Evolutionary conservation across 768 basidiomycete genomes (phyloP).

Genomic region (Tubosaeta brunneosetosa): DNA sequence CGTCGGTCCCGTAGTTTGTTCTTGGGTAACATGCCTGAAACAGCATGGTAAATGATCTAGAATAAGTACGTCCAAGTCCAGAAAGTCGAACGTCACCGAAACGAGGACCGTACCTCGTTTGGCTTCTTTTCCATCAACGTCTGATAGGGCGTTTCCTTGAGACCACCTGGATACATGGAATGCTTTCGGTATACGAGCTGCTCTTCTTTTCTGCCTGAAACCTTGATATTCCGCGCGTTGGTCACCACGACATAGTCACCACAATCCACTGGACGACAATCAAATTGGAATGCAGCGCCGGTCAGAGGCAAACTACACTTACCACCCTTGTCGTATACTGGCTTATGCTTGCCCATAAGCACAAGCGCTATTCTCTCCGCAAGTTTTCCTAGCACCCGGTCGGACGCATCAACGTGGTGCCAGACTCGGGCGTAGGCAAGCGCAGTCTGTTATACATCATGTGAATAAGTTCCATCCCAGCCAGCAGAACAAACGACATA

Average conservation of each 20-base stretch:
- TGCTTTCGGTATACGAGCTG: slow-evolving; percentile 88
- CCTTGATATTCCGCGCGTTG: slow-evolving; percentile 75
- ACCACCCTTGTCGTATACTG: slow-evolving; percentile 92
- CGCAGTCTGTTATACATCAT: slow-evolving; percentile 60
- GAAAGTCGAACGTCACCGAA: background rate
- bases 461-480: background rate
- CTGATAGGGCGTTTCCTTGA: slow-evolving; percentile 86
- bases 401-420: slow-evolving; percentile 91
- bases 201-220: slow-evolving; percentile 85
- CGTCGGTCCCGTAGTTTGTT: slow-evolving; percentile 91
- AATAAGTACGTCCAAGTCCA: background rate
- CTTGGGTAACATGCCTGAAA: slow-evolving; percentile 98
- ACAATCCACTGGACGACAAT: slow-evolving; percentile 69
- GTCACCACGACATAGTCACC: slow-evolving; percentile 98
- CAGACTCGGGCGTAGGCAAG: slow-evolving; percentile 93
- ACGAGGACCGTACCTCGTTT: slow-evolving; percentile 64
- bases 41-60: slow-evolving; percentile 92
- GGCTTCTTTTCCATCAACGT: slow-evolving; percentile 82
- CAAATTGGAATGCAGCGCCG: background rate
- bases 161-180: slow-evolving; percentile 87
- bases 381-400: slow-evolving; percentile 89
- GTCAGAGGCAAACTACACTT: slow-evolving; percentile 21
- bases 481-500: slow-evolving; percentile 31
- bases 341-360: slow-evolving; percentile 99
- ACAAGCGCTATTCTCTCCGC: slow-evolving; percentile 92